Base-by-base conservation (phyloP, 495 filamentous ascomycete genomes). In the Zalerion maritima region DNA sequence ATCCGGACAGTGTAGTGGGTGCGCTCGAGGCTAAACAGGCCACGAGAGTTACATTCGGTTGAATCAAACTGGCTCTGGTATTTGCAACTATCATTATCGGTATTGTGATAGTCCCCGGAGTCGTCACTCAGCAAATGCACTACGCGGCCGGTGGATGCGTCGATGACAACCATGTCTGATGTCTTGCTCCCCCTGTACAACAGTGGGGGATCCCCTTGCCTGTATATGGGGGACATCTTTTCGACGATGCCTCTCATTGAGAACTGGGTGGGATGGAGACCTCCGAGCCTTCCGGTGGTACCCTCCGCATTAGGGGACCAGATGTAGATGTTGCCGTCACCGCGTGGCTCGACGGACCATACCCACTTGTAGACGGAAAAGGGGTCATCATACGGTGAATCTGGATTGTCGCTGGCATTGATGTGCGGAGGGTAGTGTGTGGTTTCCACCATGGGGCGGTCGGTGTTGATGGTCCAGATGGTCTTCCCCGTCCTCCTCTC, bases 321-420 rank as follows among this genome's bases (percentile, higher is more conserved):
- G 14, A 91, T 71, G 38, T 89, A 94, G n/a, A 97, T 63, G 43
- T 69, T 73, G 2, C 89, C 89, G 51, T 92, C 78, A 35, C 76
- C 69, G 30, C 72, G 89, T 6, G 89, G 89, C 48, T 96, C 91
- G 26, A 97, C 82, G 27, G 94, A 84, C 89, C 89, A 97, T n/a
- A 92, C 50, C n/a, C n/a, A n/a, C n/a, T n/a, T n/a, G 35, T 82
- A 85, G 32, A 85, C 74, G 38, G 92, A 80, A 28, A 85, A 72
- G 12, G 68, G 64, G 39, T 66, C 61, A 26, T 59, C 60, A 34
- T 64, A 54, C n/a, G 41, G 41, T 14, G 47, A 36, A 10, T 38
- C 50, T 15, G 59, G 30, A 39, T 70, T 54, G 50, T 69, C 54
- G 45, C 70, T 29, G 36, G 53, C 52, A 19, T 81, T 78, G 31